Percentiles rank a stretch among this genome's conserved stretches.
These are phyloP conservation scores for Pseudogymnoascus sp. DNA, from an alignment of 2,329 filamentous ascomycete genomes.

Conservation along the genomic window DNA sequence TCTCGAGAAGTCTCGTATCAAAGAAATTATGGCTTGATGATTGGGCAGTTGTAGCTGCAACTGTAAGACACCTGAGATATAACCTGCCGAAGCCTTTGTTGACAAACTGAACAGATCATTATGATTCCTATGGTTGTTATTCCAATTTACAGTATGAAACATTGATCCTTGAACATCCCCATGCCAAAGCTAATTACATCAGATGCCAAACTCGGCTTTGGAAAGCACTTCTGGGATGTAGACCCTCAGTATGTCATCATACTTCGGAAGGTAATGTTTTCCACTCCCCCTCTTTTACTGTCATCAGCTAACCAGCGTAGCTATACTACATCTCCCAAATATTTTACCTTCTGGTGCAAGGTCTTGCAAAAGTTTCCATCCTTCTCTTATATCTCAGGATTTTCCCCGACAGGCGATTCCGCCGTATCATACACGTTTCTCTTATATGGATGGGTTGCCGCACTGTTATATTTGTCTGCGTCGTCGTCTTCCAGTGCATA, in stretches of 20 bases:
- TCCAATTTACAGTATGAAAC: constrained; percentile 15
- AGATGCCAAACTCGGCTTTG: constrained; percentile 17
- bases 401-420: constrained; percentile 15
- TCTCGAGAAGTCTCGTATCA: constrained; percentile 15
- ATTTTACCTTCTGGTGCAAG: constrained; percentile 17
- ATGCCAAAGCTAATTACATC: not conserved
- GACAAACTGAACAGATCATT: constrained; percentile 12
- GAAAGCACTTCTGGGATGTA: constrained; percentile 17
- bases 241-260: constrained; percentile 11
- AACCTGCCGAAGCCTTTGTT: not conserved
- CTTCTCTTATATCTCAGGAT: constrained; percentile 19
- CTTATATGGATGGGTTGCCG: constrained; percentile 12
- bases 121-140: constrained; percentile 16
- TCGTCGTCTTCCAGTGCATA: constrained; percentile 18
- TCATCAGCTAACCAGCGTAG: constrained; percentile 11
- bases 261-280: constrained; percentile 15
- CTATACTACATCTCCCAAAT: constrained; percentile 18
- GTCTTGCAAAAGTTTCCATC: constrained; percentile 19
- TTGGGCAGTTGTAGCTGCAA: constrained; percentile 13
- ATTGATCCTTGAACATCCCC: not conserved
- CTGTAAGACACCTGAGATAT: constrained; percentile 11
- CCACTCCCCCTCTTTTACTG: not conserved
- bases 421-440: constrained; percentile 9
- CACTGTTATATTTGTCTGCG: constrained; percentile 13
- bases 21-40: constrained; percentile 18